Base-by-base conservation (phyloP, 2,329 filamentous ascomycete species). In the Pestalotiopsis sp. region DNA sequence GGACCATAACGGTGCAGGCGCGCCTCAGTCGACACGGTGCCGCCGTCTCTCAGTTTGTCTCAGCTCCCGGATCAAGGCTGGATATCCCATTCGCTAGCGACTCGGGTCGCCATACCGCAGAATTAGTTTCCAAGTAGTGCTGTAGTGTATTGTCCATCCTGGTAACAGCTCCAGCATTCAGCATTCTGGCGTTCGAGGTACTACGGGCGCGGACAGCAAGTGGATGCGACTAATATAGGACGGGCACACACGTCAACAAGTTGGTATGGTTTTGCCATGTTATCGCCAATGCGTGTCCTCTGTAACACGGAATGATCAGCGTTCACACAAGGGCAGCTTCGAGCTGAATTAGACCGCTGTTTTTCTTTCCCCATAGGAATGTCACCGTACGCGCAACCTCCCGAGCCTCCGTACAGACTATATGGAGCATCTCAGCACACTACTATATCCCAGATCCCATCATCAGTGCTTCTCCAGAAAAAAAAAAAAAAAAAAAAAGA, bases 301-400 rank as follows among this genome's bases (percentile, higher is more conserved):
- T 39, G 36, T 62, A 62, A 62, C 59, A 62, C 59, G 59, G 38
- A 62, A 62, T 36, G 59, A 62, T 62, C 59, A 36, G 31, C 59
- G 27, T 36, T 39, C 17, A 23, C 31, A 36, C 25, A n/a, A 62
- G 27, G 57, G 59, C 31, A 62, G 59, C 31, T 36, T 62, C 25
- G 20, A 36, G 59, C 59, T 62, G 59, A 39, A 52, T 52, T 52
- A 52, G 45, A 52, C 45, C 45, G 45, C 45, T 52, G 45, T 20
- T 52, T 23, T 52, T 20, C 45, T 7, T 52, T n/a, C 45, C 20
- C 45, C 45, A 52, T 52, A 52, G 14, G 17, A 20, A 52, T 52
- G 45, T 20, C 45, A 52, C 45, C 45, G 45, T 23, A 52, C 45
- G 45, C 45, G 45, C 45, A 52, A 52, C 45, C 45, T 52, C 17